These are phyloP conservation scores for Jatropha multifida DNA, from an alignment of 441 rosid genomes.

Conservation along the genomic window DNA sequence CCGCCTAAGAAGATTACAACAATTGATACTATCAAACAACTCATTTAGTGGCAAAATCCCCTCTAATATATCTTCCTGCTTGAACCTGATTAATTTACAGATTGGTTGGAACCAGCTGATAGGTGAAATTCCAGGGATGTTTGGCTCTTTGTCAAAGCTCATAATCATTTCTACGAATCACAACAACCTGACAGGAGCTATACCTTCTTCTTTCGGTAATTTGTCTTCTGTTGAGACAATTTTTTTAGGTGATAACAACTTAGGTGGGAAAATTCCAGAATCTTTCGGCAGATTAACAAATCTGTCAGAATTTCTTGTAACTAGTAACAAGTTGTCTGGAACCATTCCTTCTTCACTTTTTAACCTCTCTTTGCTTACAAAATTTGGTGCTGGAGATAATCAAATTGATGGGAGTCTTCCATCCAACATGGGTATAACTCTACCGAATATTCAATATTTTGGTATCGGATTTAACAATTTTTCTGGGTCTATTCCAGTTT, in stretches of 20 bases:
- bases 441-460: background rate
- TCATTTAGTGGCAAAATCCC: slow-evolving; percentile 27
- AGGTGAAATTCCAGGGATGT: slow-evolving; percentile 16
- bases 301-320: background rate
- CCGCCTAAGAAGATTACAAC: slow-evolving; percentile 16
- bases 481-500: background rate
- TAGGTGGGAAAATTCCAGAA: background rate
- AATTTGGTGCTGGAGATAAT: background rate
- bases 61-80: slow-evolving; percentile 20
- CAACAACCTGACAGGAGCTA: slow-evolving; percentile 28
- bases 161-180: background rate
- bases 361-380: background rate
- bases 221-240: background rate
- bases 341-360: background rate
- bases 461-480: background rate
- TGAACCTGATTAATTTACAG: slow-evolving; percentile 7
- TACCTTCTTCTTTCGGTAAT: slow-evolving; percentile 31
- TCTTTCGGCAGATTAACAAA: background rate
- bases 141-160: slow-evolving; percentile 16
- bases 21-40: slow-evolving; percentile 9
- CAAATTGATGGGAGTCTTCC: slow-evolving; percentile 7
- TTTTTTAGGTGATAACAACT: background rate
- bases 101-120: slow-evolving; percentile 7
- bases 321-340: background rate
- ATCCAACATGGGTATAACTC: background rate